phyloP scores from a whole-genome alignment of 495 filamentous ascomycete species.

The Xylona heveae region DNA sequence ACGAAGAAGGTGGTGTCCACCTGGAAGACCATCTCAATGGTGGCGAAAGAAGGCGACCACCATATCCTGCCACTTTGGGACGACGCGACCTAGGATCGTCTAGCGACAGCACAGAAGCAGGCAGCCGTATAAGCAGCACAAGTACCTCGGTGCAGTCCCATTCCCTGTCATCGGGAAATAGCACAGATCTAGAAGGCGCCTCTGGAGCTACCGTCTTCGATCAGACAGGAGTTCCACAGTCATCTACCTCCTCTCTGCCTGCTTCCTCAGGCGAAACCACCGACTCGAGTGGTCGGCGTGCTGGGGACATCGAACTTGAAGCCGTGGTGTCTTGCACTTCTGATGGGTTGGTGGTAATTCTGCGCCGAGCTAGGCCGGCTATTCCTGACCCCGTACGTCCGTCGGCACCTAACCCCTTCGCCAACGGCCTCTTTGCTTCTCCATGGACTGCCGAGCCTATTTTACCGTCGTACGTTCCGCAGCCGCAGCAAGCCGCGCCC shows the following conservation, averaged over 20 bases:
- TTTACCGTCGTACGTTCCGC: slow-evolving; percentile 11
- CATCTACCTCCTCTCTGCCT: slow-evolving; percentile 18
- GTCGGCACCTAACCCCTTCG: slow-evolving; percentile 21
- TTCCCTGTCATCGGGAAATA: slow-evolving; percentile 11
- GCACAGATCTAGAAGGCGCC: slow-evolving; percentile 12
- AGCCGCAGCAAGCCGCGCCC: background rate
- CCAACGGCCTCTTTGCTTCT: slow-evolving; percentile 55
- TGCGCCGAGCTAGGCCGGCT: slow-evolving; percentile 51
- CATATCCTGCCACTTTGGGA: too few species aligned
- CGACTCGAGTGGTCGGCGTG: slow-evolving; percentile 3
- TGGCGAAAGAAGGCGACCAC: too few species aligned
- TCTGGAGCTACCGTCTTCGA: slow-evolving; percentile 20
- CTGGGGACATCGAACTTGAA: slow-evolving; percentile 41
- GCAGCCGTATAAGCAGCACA: too few species aligned
- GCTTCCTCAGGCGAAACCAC: slow-evolving; percentile 2
- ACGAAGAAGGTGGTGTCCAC: slow-evolving; percentile 17
- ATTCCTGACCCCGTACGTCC: slow-evolving; percentile 28
- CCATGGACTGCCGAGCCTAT: slow-evolving; percentile 51
- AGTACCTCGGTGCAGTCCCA: too few species aligned
- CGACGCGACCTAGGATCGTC: too few species aligned
- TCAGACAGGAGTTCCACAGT: slow-evolving; percentile 10
- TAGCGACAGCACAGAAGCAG: too few species aligned
- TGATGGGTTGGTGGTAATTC: slow-evolving; percentile 67
- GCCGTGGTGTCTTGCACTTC: slow-evolving; percentile 82
- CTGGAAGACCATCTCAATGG: slow-evolving; percentile 11